Conservation (phyloP, 805 yeast genomes). For the Wickerhamomyces ciferrii region DNA sequence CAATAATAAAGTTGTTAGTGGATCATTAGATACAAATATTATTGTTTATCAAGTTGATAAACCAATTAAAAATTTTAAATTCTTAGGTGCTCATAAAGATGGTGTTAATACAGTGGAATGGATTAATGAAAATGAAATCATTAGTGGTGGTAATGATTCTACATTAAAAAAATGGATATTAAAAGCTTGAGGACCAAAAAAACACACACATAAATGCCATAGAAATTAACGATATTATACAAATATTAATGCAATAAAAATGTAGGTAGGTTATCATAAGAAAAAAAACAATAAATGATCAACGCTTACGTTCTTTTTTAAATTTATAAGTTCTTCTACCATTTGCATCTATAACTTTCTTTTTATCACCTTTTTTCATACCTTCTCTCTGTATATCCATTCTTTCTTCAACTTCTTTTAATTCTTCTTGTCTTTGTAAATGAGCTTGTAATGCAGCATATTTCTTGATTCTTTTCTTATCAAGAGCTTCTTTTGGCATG, state of each 20-base stretch:
- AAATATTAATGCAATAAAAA: background rate
- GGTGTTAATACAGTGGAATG: constrained; percentile 79
- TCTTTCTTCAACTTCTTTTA: constrained; percentile 61
- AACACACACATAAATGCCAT: background rate
- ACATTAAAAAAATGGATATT: constrained; percentile 68
- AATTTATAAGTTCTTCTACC: constrained; percentile 79
- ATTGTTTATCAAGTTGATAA: constrained; percentile 73
- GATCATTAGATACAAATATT: constrained; percentile 79
- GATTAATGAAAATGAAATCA: constrained; percentile 45
- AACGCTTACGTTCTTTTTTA: constrained; percentile 70
- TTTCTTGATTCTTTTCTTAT: constrained; percentile 55
- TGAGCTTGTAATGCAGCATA: constrained; percentile 57
- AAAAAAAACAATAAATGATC: too few species aligned
- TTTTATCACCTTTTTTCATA: constrained; percentile 87
- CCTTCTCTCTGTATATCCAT: constrained; percentile 79
- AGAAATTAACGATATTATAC: background rate
- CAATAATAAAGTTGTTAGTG: constrained; percentile 68
- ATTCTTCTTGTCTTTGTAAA: constrained; percentile 63
- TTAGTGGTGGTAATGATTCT: constrained; percentile 79
- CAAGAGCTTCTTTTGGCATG: constrained; percentile 32
- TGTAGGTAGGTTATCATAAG: too few species aligned
- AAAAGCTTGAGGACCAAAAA: too few species aligned
- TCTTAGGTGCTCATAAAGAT: constrained; percentile 78
- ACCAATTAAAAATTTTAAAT: constrained; percentile 74
- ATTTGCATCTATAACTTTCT: constrained; percentile 58